Base-by-base conservation (phyloP, 2,329 filamentous ascomycete species). In the Basipetospora chlamydospora region DNA sequence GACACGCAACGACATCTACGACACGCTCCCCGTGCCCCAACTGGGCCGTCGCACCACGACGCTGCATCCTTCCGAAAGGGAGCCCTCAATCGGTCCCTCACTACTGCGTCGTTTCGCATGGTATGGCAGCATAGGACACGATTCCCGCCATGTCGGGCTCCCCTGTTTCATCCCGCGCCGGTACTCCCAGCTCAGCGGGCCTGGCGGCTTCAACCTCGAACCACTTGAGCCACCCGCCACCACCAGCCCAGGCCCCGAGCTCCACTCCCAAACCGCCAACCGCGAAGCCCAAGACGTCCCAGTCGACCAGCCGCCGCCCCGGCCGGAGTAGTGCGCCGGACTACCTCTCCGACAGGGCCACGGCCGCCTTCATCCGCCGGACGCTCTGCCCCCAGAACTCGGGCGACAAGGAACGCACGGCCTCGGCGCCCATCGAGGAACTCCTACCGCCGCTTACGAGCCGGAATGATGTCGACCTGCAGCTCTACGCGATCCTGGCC, bases 371-470 rank as follows among this genome's bases (percentile, higher is more conserved):
- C 45, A 83, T 95, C 57, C 82, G 86, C 41, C 79, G 85, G 34
- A 77, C 79, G 26, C 73, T 96, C 33, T 94, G 84, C 55, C 71
- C 80, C n/a, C 77, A 84, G 46, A 68, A 77, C 39, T 61, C 67
- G 32, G 53, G 63, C 45, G 63, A 80, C 58, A 64, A 79, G 47
- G 39, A 16, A 9, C 15, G 30, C 6, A 32, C 15, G 12, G 58
- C 60, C 12, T 58, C 62, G n/a, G 56, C 60, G 21, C 72, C 83
- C 33, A 77, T 93, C 46, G 77, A 92, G 41, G 80, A 87, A 47
- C 64, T 94, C 29, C 64, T 98, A 31, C 90, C 88, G 41, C 86
- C 87, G 26, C 66, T 98, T 50, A 96, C 88, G 33, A 94, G 86
- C 61, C 86, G 85, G 35, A 93, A 94, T 55, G 85, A 92, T 47